Percentiles rank a stretch among this genome's conserved stretches.
These are phyloP conservation scores for Escovopsis sp. DNA, from an alignment of 2,329 filamentous ascomycete species.

Conservation along the genomic window DNA sequence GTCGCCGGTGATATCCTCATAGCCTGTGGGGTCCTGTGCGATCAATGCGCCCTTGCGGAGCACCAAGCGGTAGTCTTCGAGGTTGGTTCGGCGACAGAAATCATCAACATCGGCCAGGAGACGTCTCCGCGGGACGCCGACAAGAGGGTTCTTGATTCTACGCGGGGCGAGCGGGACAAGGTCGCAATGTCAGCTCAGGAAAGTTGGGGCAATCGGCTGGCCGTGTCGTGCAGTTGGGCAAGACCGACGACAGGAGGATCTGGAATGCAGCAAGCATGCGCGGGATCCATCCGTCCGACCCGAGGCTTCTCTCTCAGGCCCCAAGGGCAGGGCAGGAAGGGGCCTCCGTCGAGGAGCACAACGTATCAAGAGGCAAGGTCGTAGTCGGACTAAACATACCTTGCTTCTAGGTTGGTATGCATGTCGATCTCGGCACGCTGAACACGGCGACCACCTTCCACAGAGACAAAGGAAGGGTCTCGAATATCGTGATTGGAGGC, in stretches of 20 bases:
- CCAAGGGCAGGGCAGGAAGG: too few relatives aligned
- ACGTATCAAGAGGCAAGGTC: too few relatives aligned
- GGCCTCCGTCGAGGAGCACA: too few relatives aligned
- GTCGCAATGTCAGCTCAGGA: neutral
- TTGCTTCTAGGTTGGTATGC: constrained; percentile 30
- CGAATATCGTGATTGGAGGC: constrained; percentile 13
- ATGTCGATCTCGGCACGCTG: constrained; percentile 24
- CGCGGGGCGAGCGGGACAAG: neutral
- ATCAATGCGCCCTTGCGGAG: constrained; percentile 58
- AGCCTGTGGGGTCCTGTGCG: constrained; percentile 51
- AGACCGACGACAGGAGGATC: too few relatives aligned
- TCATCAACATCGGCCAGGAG: constrained; percentile 39
- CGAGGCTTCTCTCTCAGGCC: too few relatives aligned
- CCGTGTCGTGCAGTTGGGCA: too few relatives aligned
- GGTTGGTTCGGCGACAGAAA: constrained; percentile 45
- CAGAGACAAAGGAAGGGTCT: constrained; percentile 15
- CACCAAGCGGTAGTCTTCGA: constrained; percentile 41
- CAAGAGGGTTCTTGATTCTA: constrained; percentile 31
- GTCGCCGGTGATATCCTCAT: constrained; percentile 41
- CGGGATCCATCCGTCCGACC: too few relatives aligned
- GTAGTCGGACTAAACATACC: constrained; percentile 21
- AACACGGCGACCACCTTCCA: constrained; percentile 21
- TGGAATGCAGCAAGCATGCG: too few relatives aligned
- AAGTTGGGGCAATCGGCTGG: too few relatives aligned
- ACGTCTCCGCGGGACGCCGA: constrained; percentile 34